Conservation (phyloP, 176 grass and related monocot genomes). For the Echinochloa phyllopogon region DNA sequence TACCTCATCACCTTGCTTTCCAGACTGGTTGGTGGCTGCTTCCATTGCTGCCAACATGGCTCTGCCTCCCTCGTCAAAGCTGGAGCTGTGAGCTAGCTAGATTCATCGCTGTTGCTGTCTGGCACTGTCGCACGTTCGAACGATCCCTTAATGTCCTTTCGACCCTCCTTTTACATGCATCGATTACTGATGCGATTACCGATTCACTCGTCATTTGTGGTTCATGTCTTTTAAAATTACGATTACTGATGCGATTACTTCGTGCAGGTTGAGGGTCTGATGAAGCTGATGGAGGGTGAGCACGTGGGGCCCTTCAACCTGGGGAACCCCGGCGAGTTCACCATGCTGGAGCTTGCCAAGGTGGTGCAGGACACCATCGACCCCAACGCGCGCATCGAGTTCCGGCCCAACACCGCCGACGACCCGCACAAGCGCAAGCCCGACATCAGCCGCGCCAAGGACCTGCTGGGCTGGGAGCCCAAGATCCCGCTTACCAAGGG, state of each 20-base stretch:
- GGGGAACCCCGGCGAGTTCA: slow-evolving; percentile 89
- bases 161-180: too few species aligned
- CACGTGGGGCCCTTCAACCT: slow-evolving; percentile 86
- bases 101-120: neutral
- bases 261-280: slow-evolving; percentile 77
- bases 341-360: slow-evolving; percentile 90
- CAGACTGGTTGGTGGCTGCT: slow-evolving; percentile 35
- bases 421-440: slow-evolving; percentile 97
- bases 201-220: too few species aligned
- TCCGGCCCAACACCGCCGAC: slow-evolving; percentile 76
- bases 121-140: neutral
- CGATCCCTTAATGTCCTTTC: neutral
- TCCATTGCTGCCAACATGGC: neutral
- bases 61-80: neutral
- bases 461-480: slow-evolving; percentile 83
- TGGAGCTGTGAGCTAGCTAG: neutral
- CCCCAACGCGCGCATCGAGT: slow-evolving; percentile 72
- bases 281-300: slow-evolving; percentile 89
- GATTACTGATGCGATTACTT: neutral
- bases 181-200: too few species aligned
- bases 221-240: neutral
- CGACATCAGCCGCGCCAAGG: slow-evolving; percentile 79
- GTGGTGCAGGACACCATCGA: slow-evolving; percentile 94
- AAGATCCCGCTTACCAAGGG: slow-evolving; percentile 66
- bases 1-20: neutral